Evolutionary conservation across 2,329 filamentous ascomycete genomes (phyloP).

Genomic region (Talaromyces sp.): DNA sequence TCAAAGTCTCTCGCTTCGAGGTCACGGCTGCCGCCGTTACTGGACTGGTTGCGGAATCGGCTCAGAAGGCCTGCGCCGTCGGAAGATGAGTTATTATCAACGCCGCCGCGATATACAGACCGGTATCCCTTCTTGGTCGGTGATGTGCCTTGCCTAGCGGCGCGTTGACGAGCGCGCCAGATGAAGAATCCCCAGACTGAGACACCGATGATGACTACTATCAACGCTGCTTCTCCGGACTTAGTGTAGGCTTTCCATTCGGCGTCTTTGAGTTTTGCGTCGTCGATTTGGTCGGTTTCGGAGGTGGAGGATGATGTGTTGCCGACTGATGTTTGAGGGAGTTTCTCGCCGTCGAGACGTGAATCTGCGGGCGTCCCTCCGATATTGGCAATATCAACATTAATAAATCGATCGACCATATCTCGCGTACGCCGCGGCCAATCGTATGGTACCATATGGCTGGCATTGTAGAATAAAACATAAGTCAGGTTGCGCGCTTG

Average conservation of each 20-base stretch:
- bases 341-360: constrained; percentile 79
- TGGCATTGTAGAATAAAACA: constrained; percentile 89
- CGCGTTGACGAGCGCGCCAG: constrained; percentile 54
- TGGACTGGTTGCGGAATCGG: constrained; percentile 47
- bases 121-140: constrained; percentile 28
- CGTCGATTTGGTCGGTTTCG: constrained; percentile 58
- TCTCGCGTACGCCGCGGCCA: constrained; percentile 80
- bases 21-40: constrained; percentile 38
- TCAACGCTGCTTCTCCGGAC: constrained; percentile 79
- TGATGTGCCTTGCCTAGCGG: constrained; percentile 33
- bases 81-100: constrained; percentile 19
- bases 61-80: constrained; percentile 41
- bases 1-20: constrained; percentile 62
- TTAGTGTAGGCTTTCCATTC: constrained; percentile 87
- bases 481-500: constrained; percentile 93
- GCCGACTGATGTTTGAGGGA: constrained; percentile 72
- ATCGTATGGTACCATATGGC: constrained; percentile 98
- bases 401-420: constrained; percentile 97
- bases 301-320: constrained; percentile 63
- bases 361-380: constrained; percentile 76
- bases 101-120: constrained; percentile 41
- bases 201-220: constrained; percentile 73
- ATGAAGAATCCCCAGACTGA: constrained; percentile 70
- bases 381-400: constrained; percentile 84
- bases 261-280: constrained; percentile 73